Percentiles rank a stretch among this genome's conserved stretches.
phyloP scores from a whole-genome alignment of 495 filamentous ascomycete genomes.

The Hypoxylon fragiforme region DNA sequence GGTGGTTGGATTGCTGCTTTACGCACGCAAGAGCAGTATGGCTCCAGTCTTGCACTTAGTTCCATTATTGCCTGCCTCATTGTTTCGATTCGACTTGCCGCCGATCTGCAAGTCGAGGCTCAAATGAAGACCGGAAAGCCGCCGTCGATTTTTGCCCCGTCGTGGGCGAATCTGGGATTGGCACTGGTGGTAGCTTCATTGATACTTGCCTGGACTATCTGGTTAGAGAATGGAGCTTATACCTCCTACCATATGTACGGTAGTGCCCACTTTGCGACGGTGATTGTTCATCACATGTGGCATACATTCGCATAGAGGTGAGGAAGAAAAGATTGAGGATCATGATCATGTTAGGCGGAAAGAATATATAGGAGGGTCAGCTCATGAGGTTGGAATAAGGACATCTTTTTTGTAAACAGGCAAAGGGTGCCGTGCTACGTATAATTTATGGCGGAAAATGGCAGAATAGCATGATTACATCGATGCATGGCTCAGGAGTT shows the following conservation, averaged over 20 bases:
- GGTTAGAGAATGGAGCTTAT: constrained; percentile 21
- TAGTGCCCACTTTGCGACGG: constrained; percentile 28
- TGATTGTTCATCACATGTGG: constrained; percentile 36
- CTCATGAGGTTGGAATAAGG: constrained; percentile 1
- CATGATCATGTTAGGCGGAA: background rate
- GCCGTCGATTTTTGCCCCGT: constrained; percentile 22
- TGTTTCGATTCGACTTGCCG: constrained; percentile 35
- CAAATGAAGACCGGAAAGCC: constrained; percentile 23
- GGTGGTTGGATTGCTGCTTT: constrained; percentile 29
- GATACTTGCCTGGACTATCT: constrained; percentile 33
- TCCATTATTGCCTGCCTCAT: constrained; percentile 32
- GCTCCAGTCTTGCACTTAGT: constrained; percentile 25
- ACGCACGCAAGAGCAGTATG: constrained; percentile 31
- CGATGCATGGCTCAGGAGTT: constrained; percentile 26
- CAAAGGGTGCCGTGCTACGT: background rate
- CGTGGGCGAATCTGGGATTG: constrained; percentile 29
- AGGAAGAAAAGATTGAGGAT: background rate
- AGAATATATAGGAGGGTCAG: background rate
- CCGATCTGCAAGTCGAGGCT: constrained; percentile 30
- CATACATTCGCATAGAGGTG: constrained; percentile 35
- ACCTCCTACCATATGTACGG: constrained; percentile 27
- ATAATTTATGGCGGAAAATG: constrained; percentile 11
- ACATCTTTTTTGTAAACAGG: background rate
- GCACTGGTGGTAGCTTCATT: constrained; percentile 28
- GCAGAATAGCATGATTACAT: constrained; percentile 10